A percentile compares a stretch with the other conserved stretches of the same genome.
phyloP scores from a whole-genome alignment of 768 basidiomycete species.

The Tulasnella sp. region DNA sequence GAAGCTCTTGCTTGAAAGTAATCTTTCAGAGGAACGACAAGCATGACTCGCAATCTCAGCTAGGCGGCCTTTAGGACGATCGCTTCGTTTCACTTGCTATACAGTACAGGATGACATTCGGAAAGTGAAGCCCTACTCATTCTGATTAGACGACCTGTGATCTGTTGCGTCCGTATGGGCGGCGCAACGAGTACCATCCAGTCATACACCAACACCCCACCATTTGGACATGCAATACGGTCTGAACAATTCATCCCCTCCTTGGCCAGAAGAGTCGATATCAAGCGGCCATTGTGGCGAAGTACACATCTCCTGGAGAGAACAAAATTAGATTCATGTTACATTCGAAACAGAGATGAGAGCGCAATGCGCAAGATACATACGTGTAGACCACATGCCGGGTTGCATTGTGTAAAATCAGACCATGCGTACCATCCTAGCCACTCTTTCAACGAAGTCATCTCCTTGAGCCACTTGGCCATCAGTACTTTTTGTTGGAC shows the following conservation, averaged over 20 bases:
- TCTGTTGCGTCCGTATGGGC: too few species aligned
- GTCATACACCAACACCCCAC: too few species aligned
- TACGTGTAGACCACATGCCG: constrained; percentile 1
- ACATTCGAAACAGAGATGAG: not conserved
- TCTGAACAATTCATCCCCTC: not conserved
- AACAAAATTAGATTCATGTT: not conserved
- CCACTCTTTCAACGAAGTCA: constrained; percentile 5
- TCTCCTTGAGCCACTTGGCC: not conserved
- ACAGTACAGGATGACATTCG: too few species aligned
- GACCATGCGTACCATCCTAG: constrained; percentile 15
- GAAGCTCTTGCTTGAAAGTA: too few species aligned
- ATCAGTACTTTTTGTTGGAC: not conserved
- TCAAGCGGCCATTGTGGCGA: constrained; percentile 13
- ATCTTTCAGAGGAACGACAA: too few species aligned
- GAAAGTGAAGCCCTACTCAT: too few species aligned
- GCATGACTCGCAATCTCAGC: too few species aligned
- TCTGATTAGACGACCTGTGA: too few species aligned
- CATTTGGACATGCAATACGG: not conserved
- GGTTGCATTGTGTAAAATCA: not conserved
- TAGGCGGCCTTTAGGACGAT: too few species aligned
- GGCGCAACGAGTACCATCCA: too few species aligned
- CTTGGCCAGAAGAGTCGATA: not conserved
- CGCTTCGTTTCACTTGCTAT: too few species aligned
- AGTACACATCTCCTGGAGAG: constrained; percentile 1
- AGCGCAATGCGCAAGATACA: not conserved